Conservation (phyloP, 495 filamentous ascomycete genomes). For the Lepidopterella palustris region DNA sequence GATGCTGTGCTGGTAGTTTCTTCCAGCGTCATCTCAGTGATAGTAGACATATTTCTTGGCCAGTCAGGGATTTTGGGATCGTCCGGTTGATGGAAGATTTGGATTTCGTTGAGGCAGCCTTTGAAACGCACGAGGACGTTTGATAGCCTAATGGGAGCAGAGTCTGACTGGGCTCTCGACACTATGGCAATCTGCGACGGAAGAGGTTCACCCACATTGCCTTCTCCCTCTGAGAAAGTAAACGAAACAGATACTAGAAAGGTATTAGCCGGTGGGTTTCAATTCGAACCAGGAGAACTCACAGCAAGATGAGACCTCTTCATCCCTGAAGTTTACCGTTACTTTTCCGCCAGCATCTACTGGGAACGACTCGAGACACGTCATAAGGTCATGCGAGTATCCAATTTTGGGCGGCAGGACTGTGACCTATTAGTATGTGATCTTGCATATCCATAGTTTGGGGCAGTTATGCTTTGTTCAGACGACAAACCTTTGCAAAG, state of each 20-base stretch:
- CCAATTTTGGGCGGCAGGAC: conserved; percentile 52
- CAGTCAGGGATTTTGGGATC: neutral
- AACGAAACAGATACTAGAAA: conserved; percentile 58
- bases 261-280: conserved; percentile 3
- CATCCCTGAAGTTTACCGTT: conserved; percentile 56
- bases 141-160: conserved; percentile 58
- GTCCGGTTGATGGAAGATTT: conserved; percentile 19
- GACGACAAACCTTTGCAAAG: conserved; percentile 54
- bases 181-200: conserved; percentile 64
- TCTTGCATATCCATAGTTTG: neutral
- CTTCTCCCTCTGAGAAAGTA: conserved; percentile 65
- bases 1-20: conserved; percentile 9
- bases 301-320: conserved; percentile 64
- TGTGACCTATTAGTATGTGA: conserved; percentile 5
- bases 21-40: conserved; percentile 7
- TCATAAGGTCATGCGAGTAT: conserved; percentile 70
- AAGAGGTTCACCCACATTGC: conserved; percentile 75
- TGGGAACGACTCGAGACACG: conserved; percentile 52
- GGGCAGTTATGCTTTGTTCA: neutral
- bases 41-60: conserved; percentile 7
- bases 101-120: conserved; percentile 26
- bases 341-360: conserved; percentile 48
- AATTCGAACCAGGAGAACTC: conserved; percentile 29
- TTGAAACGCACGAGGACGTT: conserved; percentile 43
- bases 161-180: conserved; percentile 58